phyloP scores from a whole-genome alignment of 2,329 filamentous ascomycete genomes.

The Chaetomiaceae sp. region DNA sequence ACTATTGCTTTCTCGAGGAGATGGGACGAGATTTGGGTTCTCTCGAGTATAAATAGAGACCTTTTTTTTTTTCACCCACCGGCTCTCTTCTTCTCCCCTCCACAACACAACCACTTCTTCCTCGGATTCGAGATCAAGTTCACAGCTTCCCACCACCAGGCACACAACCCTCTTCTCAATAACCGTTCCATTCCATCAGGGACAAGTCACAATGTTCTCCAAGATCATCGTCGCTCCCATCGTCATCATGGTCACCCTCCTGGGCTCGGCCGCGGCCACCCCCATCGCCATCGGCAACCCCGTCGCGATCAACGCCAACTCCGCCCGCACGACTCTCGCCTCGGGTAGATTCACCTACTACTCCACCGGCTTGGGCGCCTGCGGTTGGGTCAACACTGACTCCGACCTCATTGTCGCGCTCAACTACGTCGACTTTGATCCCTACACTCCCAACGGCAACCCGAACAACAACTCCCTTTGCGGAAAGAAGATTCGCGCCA shows the following conservation, averaged over 20 bases:
- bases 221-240: neutral
- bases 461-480: slow-evolving; percentile 62
- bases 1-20: neutral
- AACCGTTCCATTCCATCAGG: neutral
- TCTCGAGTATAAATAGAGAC: neutral
- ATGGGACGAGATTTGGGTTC: neutral
- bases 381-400: slow-evolving; percentile 48
- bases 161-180: too few species aligned
- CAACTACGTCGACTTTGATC: slow-evolving; percentile 56
- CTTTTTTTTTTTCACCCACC: neutral
- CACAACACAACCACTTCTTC: neutral
- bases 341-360: slow-evolving; percentile 63
- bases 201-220: neutral
- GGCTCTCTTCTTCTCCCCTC: neutral
- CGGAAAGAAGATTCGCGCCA: slow-evolving; percentile 52
- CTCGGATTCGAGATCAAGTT: too few species aligned
- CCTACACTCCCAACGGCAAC: slow-evolving; percentile 44
- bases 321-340: neutral
- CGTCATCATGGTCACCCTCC: neutral
- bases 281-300: neutral
- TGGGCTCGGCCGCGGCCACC: neutral
- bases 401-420: slow-evolving; percentile 57
- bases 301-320: neutral
- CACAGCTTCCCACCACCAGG: too few species aligned
- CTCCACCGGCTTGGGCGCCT: slow-evolving; percentile 54